Evolutionary conservation across 129 eudicot species (phyloP), one percentile per base, ranked within the genome.

Genomic region (Sambucus nigra): DNA sequence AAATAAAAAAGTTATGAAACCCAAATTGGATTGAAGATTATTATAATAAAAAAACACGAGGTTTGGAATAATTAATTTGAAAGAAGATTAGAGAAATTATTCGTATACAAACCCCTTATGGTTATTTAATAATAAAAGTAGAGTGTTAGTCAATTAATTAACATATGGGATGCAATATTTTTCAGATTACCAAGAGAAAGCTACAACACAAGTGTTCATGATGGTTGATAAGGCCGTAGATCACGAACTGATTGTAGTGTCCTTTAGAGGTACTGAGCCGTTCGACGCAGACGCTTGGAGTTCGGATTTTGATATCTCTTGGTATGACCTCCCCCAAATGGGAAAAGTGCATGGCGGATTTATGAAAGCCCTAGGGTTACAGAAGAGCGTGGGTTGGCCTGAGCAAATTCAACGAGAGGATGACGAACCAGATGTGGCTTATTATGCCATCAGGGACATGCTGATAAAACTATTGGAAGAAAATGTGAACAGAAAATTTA

Each of bases 301-400:
- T 57, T 81, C 95, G 0, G 95, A 91, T 66, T 81, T 91, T 23
- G 95, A 91, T 54, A 79, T 76, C 69, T 91, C 98, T 60, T 91
- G 98, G 98, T 86, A 81, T 23, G 87, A 85, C 35, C 68, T 91
- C 25, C 95, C 94, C 19, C 51, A 67, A 42, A 21, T 86, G 29
- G 98, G 98, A 29, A 91, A 79, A 77, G 72, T 91, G 54, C 98
- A 91, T 66, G 73, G 82, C 86, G 98, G 98, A 35, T 91, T 91
- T 57, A 60, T 91, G 33, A 94, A 91, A 79, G 98, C 95, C 55
- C 57, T 91, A 70, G 98, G 98, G 26, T 71, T 91, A 25, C 94
- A 94, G 40, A 32, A 82, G 6, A 28, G 78, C 40, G 54, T 86
- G 45, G 65, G 95, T 32, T 85, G 85, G 58, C 65, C 35, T 16